Evolutionary conservation across 1,284 basidiomycete genomes (phyloP).

Genomic region (Apiotrichum mycotoxinovorans): DNA sequence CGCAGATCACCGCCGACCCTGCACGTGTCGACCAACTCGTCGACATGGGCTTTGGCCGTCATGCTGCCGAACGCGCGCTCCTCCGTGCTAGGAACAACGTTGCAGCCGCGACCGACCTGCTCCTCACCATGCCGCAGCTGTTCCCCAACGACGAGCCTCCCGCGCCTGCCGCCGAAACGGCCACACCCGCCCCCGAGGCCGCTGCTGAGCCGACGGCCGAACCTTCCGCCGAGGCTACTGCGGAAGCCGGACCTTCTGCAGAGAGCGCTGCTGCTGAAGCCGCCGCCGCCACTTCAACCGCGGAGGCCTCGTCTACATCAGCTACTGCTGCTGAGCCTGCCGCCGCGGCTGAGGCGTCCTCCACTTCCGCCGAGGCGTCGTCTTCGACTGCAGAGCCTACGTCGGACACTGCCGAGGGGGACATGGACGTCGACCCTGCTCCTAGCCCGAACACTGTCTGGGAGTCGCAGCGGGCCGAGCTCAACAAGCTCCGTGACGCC

Average conservation of each 20-base stretch:
- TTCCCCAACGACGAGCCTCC: conserved; percentile 51
- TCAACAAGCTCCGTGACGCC: conserved; percentile 65
- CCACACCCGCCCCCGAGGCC: conserved; percentile 8
- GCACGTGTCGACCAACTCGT: conserved; percentile 73
- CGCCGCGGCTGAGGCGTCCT: neutral
- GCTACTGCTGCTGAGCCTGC: neutral
- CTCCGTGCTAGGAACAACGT: conserved; percentile 83
- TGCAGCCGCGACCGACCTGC: conserved; percentile 79
- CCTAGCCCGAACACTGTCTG: conserved; percentile 15
- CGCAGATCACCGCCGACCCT: conserved; percentile 61
- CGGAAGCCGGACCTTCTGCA: conserved; percentile 15
- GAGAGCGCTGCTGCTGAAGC: neutral
- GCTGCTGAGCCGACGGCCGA: conserved; percentile 12
- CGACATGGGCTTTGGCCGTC: conserved; percentile 95
- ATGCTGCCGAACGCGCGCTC: conserved; percentile 78
- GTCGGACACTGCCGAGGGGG: conserved; percentile 11
- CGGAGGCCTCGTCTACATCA: neutral
- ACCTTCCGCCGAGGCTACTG: conserved; percentile 6
- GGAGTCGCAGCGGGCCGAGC: conserved; percentile 45
- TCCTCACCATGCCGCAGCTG: conserved; percentile 77
- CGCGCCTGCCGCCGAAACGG: conserved; percentile 7
- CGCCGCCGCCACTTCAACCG: neutral
- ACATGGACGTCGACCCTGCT: conserved; percentile 22
- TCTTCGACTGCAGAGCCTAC: conserved; percentile 1
- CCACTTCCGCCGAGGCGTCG: conserved; percentile 1